phyloP scores from a whole-genome alignment of 2,329 filamentous ascomycete genomes.

The Westerdykella ornata region DNA sequence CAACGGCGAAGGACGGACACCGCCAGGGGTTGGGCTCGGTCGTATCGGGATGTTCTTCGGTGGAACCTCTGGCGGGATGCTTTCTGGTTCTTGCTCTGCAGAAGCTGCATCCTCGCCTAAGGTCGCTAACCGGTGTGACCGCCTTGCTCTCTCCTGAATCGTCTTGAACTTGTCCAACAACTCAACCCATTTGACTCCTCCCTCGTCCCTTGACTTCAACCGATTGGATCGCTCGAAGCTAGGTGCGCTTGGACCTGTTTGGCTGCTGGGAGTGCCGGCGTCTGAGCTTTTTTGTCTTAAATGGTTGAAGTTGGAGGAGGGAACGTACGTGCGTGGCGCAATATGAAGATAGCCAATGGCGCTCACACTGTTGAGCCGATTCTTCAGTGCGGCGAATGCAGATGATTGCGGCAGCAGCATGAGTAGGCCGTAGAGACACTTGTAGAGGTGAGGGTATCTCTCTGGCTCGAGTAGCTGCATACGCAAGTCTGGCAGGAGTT shows the following conservation, averaged over 20 bases:
- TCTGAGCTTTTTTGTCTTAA: constrained; percentile 41
- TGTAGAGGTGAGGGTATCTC: constrained; percentile 90
- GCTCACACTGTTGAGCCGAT: constrained; percentile 91
- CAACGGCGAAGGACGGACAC: constrained; percentile 17
- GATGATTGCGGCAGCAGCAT: constrained; percentile 99
- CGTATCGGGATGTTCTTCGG: constrained; percentile 17
- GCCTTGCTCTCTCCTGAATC: constrained; percentile 79
- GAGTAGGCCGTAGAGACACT: constrained; percentile 91
- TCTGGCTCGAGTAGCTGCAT: constrained; percentile 94
- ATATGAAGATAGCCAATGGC: constrained; percentile 93
- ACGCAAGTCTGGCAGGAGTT: constrained; percentile 62
- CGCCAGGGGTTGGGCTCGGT: constrained; percentile 18
- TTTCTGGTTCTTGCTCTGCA: constrained; percentile 28
- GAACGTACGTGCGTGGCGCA: constrained; percentile 66
- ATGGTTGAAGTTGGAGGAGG: constrained; percentile 34
- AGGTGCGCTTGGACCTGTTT: constrained; percentile 32
- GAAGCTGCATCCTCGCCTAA: constrained; percentile 29
- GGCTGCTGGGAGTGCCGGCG: constrained; percentile 30
- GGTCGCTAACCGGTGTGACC: constrained; percentile 54
- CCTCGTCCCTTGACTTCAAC: constrained; percentile 74
- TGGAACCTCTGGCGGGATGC: constrained; percentile 21
- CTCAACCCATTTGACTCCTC: constrained; percentile 82
- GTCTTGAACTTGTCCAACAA: constrained; percentile 89
- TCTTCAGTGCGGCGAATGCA: constrained; percentile 93
- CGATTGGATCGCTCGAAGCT: constrained; percentile 56